Percentiles rank a stretch among this genome's conserved stretches.
These are phyloP conservation scores for Dimocarpus longan DNA, from an alignment of 345 rosid genomes.

Conservation along the genomic window DNA sequence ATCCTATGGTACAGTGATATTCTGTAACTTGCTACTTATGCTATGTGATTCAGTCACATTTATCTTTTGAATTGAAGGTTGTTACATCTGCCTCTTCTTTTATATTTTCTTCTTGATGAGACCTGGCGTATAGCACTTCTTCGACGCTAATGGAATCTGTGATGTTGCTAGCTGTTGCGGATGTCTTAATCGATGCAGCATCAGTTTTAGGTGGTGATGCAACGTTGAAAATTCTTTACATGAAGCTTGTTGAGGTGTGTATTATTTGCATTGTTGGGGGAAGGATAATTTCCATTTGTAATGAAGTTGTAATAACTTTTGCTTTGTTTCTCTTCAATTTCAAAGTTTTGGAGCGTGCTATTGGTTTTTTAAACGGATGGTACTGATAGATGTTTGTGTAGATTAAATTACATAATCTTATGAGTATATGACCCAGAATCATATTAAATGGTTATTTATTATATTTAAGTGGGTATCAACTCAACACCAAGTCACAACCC, in stretches of 20 bases:
- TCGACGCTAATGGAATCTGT: slow-evolving; percentile 42
- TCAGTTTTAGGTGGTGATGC: slow-evolving; percentile 90
- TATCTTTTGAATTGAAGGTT: slow-evolving; percentile 22
- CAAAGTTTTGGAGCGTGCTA: neutral
- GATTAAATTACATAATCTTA: neutral
- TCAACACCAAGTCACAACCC: neutral
- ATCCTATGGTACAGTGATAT: neutral
- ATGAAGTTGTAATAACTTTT: slow-evolving; percentile 1
- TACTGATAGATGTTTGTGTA: neutral
- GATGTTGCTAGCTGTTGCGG: slow-evolving; percentile 87
- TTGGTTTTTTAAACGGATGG: slow-evolving; percentile 1
- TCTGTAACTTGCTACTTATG: neutral
- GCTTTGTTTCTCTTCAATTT: neutral
- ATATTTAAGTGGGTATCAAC: neutral
- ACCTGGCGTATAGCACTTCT: slow-evolving; percentile 21
- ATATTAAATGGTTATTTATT: neutral
- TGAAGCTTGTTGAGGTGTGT: slow-evolving; percentile 89
- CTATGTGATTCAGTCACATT: slow-evolving; percentile 18
- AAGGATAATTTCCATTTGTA: neutral
- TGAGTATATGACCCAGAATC: neutral
- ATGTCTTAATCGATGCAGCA: slow-evolving; percentile 90
- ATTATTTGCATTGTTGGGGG: slow-evolving; percentile 10
- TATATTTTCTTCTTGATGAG: slow-evolving; percentile 23
- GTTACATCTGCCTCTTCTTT: slow-evolving; percentile 21
- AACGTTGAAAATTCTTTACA: slow-evolving; percentile 75